Conservation (phyloP, 1,139 yeast species). For the Pichia sp. region DNA sequence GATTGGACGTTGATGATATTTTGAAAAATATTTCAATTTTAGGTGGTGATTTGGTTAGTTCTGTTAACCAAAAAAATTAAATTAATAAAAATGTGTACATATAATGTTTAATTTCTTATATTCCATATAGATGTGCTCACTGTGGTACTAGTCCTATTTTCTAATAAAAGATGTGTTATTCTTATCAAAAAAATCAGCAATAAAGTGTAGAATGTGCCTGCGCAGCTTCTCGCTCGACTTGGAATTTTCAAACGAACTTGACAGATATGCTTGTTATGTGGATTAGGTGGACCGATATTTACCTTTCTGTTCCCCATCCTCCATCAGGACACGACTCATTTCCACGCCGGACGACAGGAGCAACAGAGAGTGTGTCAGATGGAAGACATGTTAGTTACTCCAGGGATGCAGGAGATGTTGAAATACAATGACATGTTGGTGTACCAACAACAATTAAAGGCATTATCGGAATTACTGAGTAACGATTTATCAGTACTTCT, state of each 20-base stretch:
- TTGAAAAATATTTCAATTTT: conserved; percentile 31
- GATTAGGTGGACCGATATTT: too few species aligned
- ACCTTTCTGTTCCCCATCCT: too few species aligned
- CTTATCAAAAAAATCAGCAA: not conserved
- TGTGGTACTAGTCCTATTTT: conserved; percentile 2
- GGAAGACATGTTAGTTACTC: conserved; percentile 10
- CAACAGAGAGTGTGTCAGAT: not conserved
- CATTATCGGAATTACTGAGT: conserved; percentile 7
- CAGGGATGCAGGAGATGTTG: conserved; percentile 5
- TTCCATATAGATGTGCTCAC: not conserved
- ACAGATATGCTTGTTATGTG: too few species aligned
- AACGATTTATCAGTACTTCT: conserved; percentile 3
- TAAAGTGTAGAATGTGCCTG: too few species aligned
- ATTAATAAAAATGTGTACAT: not conserved
- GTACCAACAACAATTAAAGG: conserved; percentile 8
- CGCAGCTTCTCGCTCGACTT: too few species aligned
- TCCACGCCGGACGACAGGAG: too few species aligned
- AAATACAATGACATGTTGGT: conserved; percentile 8
- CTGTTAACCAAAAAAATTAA: conserved; percentile 11
- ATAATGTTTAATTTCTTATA: not conserved
- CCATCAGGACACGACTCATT: too few species aligned
- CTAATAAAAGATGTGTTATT: conserved; percentile 1
- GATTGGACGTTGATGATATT: conserved; percentile 32
- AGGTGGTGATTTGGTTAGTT: conserved; percentile 65
- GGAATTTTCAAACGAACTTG: too few species aligned